Percentiles rank a stretch among this genome's conserved stretches.
These are phyloP conservation scores for Wickerhamomyces ciferrii DNA, from an alignment of 805 yeast genomes.

Conservation along the genomic window DNA sequence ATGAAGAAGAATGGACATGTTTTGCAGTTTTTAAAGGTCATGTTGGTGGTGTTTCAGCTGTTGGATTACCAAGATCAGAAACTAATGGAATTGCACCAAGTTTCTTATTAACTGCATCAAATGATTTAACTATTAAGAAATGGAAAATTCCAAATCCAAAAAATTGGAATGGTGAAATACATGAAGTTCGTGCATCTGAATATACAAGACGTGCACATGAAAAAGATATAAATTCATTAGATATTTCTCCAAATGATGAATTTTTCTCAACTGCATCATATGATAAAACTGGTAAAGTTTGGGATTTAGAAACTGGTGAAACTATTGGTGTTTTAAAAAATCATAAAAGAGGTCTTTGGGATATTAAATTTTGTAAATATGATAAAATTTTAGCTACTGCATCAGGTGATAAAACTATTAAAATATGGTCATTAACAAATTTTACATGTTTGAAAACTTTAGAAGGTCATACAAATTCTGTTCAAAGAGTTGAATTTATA, in stretches of 20 bases:
- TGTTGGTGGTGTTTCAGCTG: slow-evolving; percentile 79
- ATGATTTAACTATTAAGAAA: slow-evolving; percentile 79
- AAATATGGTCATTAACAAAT: slow-evolving; percentile 82
- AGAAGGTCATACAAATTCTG: slow-evolving; percentile 93
- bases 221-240: slow-evolving; percentile 88
- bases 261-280: slow-evolving; percentile 90
- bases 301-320: slow-evolving; percentile 88
- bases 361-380: slow-evolving; percentile 72
- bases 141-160: slow-evolving; percentile 82
- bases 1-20: slow-evolving; percentile 30
- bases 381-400: slow-evolving; percentile 76
- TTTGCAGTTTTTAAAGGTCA: slow-evolving; percentile 80
- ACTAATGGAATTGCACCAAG: slow-evolving; percentile 39
- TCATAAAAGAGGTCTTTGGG: slow-evolving; percentile 95
- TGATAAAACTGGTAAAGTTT: slow-evolving; percentile 85
- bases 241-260: slow-evolving; percentile 86
- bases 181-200: slow-evolving; percentile 54
- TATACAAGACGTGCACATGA: slow-evolving; percentile 96
- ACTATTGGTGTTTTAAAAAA: slow-evolving; percentile 79
- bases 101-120: slow-evolving; percentile 80
- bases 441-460: slow-evolving; percentile 74
- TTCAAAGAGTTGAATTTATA: slow-evolving; percentile 73
- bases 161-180: slow-evolving; percentile 27
- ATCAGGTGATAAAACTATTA: slow-evolving; percentile 90
- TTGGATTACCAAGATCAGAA: slow-evolving; percentile 49